phyloP scores from a whole-genome alignment of 495 filamentous ascomycete species.

The Aspergillus conjunctus region DNA sequence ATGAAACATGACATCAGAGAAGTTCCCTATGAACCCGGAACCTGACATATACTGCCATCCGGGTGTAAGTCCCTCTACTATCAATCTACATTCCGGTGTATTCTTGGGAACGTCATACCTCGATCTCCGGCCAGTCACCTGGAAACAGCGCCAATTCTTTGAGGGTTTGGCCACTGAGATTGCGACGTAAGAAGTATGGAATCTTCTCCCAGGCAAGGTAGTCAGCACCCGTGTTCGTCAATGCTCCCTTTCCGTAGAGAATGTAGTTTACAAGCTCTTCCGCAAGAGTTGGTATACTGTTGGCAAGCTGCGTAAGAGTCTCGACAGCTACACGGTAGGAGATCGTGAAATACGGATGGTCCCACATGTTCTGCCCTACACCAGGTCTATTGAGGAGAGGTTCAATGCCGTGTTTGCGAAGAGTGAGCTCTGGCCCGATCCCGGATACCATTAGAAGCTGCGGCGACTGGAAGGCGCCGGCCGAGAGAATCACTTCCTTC shows the following conservation, averaged over 20 bases:
- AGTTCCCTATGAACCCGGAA: constrained; percentile 40
- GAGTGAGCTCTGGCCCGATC: constrained; percentile 42
- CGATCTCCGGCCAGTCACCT: constrained; percentile 61
- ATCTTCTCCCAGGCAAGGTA: constrained; percentile 54
- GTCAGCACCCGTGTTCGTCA: constrained; percentile 43
- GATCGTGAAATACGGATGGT: constrained; percentile 37
- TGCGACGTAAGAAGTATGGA: constrained; percentile 33
- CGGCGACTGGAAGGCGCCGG: constrained; percentile 44
- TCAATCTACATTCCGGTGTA: not conserved
- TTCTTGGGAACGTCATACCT: constrained; percentile 30
- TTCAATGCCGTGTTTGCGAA: constrained; percentile 42
- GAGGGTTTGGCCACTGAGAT: constrained; percentile 27
- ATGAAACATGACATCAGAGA: constrained; percentile 39
- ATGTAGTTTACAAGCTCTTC: constrained; percentile 18
- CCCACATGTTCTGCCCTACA: constrained; percentile 54
- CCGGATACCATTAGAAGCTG: constrained; percentile 37
- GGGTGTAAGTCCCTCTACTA: not conserved
- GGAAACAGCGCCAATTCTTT: constrained; percentile 40
- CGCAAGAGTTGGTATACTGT: constrained; percentile 18
- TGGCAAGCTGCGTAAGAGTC: constrained; percentile 27
- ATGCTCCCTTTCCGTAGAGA: constrained; percentile 27
- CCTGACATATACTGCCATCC: constrained; percentile 38
- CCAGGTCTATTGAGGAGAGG: constrained; percentile 45
- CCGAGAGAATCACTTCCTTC: constrained; percentile 57
- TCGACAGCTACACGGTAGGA: constrained; percentile 27